Evolutionary conservation across 2,329 filamentous ascomycete species (phyloP), one percentile per base, ranked within the genome.

Genomic region (Claviceps cyperi): DNA sequence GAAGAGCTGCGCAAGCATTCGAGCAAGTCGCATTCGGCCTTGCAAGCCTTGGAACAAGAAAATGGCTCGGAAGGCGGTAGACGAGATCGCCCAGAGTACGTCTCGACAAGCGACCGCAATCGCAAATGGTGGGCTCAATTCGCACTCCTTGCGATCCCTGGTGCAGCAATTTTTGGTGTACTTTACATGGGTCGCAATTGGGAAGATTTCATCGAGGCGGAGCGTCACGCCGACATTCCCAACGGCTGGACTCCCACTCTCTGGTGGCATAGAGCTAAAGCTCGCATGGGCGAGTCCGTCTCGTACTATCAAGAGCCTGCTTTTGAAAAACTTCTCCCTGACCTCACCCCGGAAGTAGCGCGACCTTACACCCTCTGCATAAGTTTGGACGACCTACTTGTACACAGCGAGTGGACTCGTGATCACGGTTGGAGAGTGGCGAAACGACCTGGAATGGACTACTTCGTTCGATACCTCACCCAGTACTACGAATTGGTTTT

Each of bases 401-500:
- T 98, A 32, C 91, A 96, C 70, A 94, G 86, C 62, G 88, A 95
- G 64, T 98, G 92, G 92, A 80, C 81, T 22, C 80, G 91, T 51
- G 87, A 97, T 64, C 85, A 96, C 62, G 92, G 92, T 52, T 98
- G 92, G 89, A 81, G 91, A 57, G 77, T 94, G 54, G 92, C 92
- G 28, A 98, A 98, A 73, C 80, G 92, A 47, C 92, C 92, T 37
- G 92, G 92, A 44, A 79, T 94, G 54, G 92, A 98, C 70, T 98
- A 98, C 72, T 98, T 98, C 72, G 72, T 98, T 55, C 86, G 87
- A 62, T 98, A 98, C 66, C 77, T 98, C 46, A 91, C 86, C 68
- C 90, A 96, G 67, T 97, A 98, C 75, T 98, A 96, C 64, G 92
- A 98, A 67, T 75, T 98, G 50, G 92, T 97, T 48, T 80, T 98